Conservation (phyloP, 208 protist genomes). For the Leishmania martiniquensis region DNA sequence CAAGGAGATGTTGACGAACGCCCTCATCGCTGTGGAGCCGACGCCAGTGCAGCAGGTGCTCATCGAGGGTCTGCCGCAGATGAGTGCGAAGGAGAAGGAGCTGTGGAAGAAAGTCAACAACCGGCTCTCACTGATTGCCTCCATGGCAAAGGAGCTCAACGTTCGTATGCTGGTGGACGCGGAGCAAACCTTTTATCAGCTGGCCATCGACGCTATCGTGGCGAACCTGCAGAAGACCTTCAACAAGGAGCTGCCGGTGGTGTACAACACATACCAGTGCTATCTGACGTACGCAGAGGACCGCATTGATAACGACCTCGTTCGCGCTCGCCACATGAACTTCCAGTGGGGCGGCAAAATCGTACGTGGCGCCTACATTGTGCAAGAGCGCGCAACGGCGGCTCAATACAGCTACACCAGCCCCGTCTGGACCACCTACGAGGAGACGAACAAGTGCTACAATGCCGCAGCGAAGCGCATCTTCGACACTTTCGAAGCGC, state of each 20-base stretch:
- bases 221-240: conserved; percentile 85
- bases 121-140: conserved; percentile 74
- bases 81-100: conserved; percentile 76
- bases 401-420: conserved; percentile 77
- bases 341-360: conserved; percentile 96
- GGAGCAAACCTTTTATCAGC: conserved; percentile 97
- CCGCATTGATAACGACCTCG: conserved; percentile 90
- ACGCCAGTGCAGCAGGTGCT: conserved; percentile 62
- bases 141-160: conserved; percentile 64
- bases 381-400: conserved; percentile 83
- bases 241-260: conserved; percentile 90
- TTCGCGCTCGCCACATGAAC: conserved; percentile 67
- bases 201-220: conserved; percentile 95
- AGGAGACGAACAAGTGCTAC: conserved; percentile 94
- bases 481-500: conserved; percentile 53
- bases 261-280: conserved; percentile 98
- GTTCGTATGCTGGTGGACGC: conserved; percentile 95
- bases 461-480: conserved; percentile 65
- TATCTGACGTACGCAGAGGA: conserved; percentile 94
- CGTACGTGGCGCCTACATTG: conserved; percentile 97
- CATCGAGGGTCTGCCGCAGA: conserved; percentile 60
- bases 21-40: conserved; percentile 62
- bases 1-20: conserved; percentile 85
- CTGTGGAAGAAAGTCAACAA: conserved; percentile 72
- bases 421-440: conserved; percentile 92